Percentiles rank a stretch among this genome's conserved stretches.
phyloP scores from a whole-genome alignment of 352 stramenopile species.

The Blastocystis sp. region DNA sequence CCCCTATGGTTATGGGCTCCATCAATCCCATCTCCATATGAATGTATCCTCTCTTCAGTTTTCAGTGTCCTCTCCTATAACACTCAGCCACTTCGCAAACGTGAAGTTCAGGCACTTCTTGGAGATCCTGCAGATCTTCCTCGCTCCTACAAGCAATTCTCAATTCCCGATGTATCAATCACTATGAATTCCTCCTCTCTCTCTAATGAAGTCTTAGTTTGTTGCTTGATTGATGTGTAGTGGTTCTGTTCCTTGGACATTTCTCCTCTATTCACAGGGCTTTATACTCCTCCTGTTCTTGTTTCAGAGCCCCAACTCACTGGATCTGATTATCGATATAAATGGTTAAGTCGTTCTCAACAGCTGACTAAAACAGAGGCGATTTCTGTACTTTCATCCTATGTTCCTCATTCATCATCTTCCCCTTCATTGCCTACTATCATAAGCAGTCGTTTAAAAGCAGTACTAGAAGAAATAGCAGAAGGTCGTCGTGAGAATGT shows the following conservation, averaged over 20 bases:
- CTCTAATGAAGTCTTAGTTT: not conserved
- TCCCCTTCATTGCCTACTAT: not conserved
- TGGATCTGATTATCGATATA: conserved; percentile 32
- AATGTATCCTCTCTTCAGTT: not conserved
- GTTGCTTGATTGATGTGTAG: not conserved
- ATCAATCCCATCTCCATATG: not conserved
- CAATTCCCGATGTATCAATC: not conserved
- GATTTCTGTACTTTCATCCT: not conserved
- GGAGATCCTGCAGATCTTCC: not conserved
- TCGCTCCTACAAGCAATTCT: not conserved
- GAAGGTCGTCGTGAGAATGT: not conserved
- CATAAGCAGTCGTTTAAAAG: not conserved
- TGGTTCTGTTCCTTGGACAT: not conserved
- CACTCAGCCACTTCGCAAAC: not conserved
- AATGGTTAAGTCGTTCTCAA: not conserved
- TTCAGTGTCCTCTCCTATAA: not conserved
- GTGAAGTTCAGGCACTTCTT: not conserved
- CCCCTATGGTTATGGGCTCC: conserved; percentile 13
- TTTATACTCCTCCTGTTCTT: not conserved
- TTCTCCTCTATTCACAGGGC: not conserved
- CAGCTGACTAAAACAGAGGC: not conserved
- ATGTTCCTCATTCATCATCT: not conserved
- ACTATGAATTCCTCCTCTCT: not conserved
- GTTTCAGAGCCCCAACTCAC: not conserved
- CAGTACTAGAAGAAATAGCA: not conserved